Conservation (phyloP, 164 flowering plant genomes). For the Piper betle region DNA sequence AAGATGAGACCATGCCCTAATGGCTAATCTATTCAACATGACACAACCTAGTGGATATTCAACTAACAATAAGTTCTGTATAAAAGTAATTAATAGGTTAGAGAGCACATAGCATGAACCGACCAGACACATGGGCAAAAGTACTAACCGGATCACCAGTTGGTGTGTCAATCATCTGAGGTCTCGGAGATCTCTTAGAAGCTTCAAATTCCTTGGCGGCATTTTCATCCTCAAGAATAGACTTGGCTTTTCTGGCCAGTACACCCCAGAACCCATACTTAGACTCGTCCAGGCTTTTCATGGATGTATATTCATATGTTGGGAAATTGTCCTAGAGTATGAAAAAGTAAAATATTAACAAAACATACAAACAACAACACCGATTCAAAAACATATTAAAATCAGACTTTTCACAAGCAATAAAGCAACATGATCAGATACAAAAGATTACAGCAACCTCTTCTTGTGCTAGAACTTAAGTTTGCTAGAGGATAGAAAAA, state of each 20-base stretch:
- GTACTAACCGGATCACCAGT: conserved; percentile 33
- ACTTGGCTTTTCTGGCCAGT: conserved; percentile 79
- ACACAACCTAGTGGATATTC: neutral
- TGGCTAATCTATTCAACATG: neutral
- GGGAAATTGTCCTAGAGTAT: conserved; percentile 27
- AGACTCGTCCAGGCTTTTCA: conserved; percentile 35
- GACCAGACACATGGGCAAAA: neutral
- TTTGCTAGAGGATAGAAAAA: too few relatives aligned
- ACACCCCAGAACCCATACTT: conserved; percentile 79
- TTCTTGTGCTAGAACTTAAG: too few relatives aligned
- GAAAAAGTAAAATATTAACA: conserved; percentile 1
- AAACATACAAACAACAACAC: neutral
- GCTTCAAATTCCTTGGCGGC: conserved; percentile 20
- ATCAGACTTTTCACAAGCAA: neutral
- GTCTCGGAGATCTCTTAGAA: conserved; percentile 13
- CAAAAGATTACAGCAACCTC: too few relatives aligned
- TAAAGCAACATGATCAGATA: too few relatives aligned
- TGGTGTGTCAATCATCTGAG: conserved; percentile 19
- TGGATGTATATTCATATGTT: conserved; percentile 38
- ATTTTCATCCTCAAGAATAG: conserved; percentile 71
- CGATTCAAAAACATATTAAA: neutral
- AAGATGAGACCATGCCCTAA: neutral
- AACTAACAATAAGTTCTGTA: too few relatives aligned
- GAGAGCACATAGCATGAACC: neutral
- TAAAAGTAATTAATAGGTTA: too few relatives aligned